Base-by-base conservation (phyloP, 306 rosid genomes). In the Prinsepia uniflora region DNA sequence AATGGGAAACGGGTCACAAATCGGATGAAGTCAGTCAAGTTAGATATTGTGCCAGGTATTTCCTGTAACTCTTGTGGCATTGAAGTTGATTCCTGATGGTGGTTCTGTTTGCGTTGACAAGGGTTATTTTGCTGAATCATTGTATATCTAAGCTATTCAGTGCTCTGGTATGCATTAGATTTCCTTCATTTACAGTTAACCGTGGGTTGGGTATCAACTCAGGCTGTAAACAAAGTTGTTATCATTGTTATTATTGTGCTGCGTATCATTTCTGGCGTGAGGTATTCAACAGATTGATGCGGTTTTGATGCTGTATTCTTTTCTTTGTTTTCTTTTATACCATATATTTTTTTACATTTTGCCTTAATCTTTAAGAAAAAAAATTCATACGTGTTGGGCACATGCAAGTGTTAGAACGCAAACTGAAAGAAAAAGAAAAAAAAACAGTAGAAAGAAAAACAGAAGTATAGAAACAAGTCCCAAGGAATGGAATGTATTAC, bases 11-110 rank as follows among this genome's bases (percentile, higher is more conserved):
- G 89, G 71, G 88, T 92, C 50, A 73, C 73, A 63, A 79, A 55
- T 79, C 90, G 88, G 74, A 70, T 79, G 75, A 92, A 92, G 78
- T 68, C 92, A 0, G 85, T 89, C 75, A 92, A 88, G 75, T 22
- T 87, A 80, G 90, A 89, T 79, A 75, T 89, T 63, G 3, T 79
- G 71, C 78, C 98, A 72, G 98, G 95, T 86, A 84, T 77, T 30
- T 53, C 63, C 60, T 68, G 3, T 8, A 67, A 7, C 30, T 19
- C 54, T 15, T 19, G 15, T 53, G 34, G 60, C 49, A n/a, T 53
- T 42, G 40, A 42, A 8, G 34, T 41, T 54, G 64, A 4, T 20
- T 42, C 14, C 40, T 4, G 5, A 36, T 20, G 24, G 43, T 40
- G 15, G 8, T 4, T 18, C 22, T 71, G 42, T 44, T 19, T 76